A percentile compares a stretch with the other conserved stretches of the same genome.
phyloP scores from a whole-genome alignment of 257 asterid genomes.

The Solanum bulbocastanum region DNA sequence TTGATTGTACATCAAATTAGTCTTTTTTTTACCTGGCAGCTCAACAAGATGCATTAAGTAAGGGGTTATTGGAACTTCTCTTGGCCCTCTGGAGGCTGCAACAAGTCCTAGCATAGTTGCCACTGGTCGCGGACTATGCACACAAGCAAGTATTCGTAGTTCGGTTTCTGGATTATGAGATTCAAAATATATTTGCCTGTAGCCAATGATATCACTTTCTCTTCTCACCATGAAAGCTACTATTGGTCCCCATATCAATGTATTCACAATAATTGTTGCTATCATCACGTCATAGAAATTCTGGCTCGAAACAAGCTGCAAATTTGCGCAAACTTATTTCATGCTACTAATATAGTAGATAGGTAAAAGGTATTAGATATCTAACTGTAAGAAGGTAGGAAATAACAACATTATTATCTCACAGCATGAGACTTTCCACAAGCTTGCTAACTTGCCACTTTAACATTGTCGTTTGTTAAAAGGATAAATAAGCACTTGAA shows the following conservation, averaged over 20 bases:
- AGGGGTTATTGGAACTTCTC: slow-evolving; percentile 51
- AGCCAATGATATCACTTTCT: slow-evolving; percentile 63
- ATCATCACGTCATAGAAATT: slow-evolving; percentile 64
- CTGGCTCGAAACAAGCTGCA: slow-evolving; percentile 57
- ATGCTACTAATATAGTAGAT: background rate
- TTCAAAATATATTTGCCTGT: slow-evolving; percentile 57
- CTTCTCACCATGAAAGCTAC: slow-evolving; percentile 70
- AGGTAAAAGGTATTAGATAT: background rate
- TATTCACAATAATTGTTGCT: slow-evolving; percentile 62
- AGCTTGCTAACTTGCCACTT: background rate
- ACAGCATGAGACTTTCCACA: background rate
- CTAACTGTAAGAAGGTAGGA: background rate
- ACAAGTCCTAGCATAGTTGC: slow-evolving; percentile 72
- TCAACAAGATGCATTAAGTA: slow-evolving; percentile 86
- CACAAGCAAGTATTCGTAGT: slow-evolving; percentile 66
- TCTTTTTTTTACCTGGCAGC: slow-evolving; percentile 68
- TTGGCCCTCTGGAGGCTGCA: slow-evolving; percentile 63
- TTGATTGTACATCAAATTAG: slow-evolving; percentile 61
- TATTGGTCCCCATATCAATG: slow-evolving; percentile 85
- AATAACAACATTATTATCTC: background rate
- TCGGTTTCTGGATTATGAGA: slow-evolving; percentile 65
- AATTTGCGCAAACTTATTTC: background rate
- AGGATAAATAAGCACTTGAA: background rate
- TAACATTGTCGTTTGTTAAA: background rate
- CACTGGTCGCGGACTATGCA: slow-evolving; percentile 84